Evolutionary conservation across 2,329 filamentous ascomycete species (phyloP), one percentile per base, ranked within the genome.

Genomic region (Paecilomyces sp.): DNA sequence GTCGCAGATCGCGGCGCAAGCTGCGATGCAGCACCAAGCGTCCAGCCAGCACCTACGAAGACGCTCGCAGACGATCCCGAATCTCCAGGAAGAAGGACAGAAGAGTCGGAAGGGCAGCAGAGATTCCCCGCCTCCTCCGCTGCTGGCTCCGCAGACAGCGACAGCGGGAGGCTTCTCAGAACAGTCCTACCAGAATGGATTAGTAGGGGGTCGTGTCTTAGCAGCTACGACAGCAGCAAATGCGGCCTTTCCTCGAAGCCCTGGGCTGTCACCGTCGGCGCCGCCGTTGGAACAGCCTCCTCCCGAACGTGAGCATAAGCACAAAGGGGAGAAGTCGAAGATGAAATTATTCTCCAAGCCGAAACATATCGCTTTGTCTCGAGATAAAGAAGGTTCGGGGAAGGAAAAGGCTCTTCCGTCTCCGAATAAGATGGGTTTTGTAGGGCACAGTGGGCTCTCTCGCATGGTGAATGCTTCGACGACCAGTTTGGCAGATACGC

Each of bases 261-360:
- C 72, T 1, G 68, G 60, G 62, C 79, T 70, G 18, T 67, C 69
- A 11, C 65, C 71, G 25, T 61, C 66, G 56, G 60, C 67, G 54
- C 62, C 67, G 53, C 59, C 66, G 12, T 57, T 60, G 22, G 71
- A 73, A 7, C 62, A 68, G 24, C 64, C 66, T 3, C 64, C 66
- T 3, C 63, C 67, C 30, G 73, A 76, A 58, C 72, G 71, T 51
- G 75, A 78, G 60, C 71, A 77, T 57, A 86, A 86, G 67, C 76
- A 74, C 47, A 79, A 81, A 61, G 82, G 82, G 60, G 82, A 85
- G 66, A 84, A 84, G 67, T 84, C 83, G 41, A 88, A 87, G 74
- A 88, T 86, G 81, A 88, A 88, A 71, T 76, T 88, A 4, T 88
- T 89, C 68, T 85, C 83, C 4, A 88, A 88, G 67, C 85, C 85